Conservation (phyloP, 805 yeast species). For the Candida sphagnicola region DNA sequence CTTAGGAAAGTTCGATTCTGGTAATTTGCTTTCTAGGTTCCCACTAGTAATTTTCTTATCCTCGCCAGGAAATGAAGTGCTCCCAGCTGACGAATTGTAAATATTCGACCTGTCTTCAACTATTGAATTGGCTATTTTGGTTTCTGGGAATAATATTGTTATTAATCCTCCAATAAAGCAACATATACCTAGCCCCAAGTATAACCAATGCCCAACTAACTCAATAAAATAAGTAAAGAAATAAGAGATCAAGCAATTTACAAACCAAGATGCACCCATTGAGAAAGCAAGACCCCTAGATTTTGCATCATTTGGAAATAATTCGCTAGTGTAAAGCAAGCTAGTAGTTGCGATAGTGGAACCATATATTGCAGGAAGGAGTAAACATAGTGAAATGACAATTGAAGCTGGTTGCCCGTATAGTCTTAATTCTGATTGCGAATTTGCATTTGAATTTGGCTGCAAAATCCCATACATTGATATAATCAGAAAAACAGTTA, state of each 20-base stretch:
- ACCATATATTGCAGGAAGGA: slow-evolving; percentile 44
- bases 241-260: slow-evolving; percentile 34
- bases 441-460: slow-evolving; percentile 12
- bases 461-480: slow-evolving; percentile 28
- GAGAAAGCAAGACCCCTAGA: slow-evolving; percentile 45
- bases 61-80: too few species aligned
- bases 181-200: slow-evolving; percentile 31
- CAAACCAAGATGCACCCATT: slow-evolving; percentile 44
- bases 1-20: too few species aligned
- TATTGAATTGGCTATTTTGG: too few species aligned
- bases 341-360: slow-evolving; percentile 44
- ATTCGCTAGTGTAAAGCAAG: slow-evolving; percentile 49
- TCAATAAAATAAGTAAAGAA: slow-evolving; percentile 37
- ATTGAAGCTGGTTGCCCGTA: slow-evolving; percentile 34
- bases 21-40: too few species aligned
- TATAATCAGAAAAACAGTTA: slow-evolving; percentile 32
- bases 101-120: too few species aligned
- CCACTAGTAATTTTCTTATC: too few species aligned
- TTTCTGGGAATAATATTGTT: slow-evolving; percentile 41
- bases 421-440: slow-evolving; percentile 4
- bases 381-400: slow-evolving; percentile 40
- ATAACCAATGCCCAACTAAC: slow-evolving; percentile 35
- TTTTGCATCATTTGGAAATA: slow-evolving; percentile 42
- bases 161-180: slow-evolving; percentile 29
- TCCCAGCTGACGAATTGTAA: too few species aligned